Evolutionary conservation across 495 filamentous ascomycete species (phyloP), one percentile per base, ranked within the genome.

Genomic region (Penicillium verhagenii): DNA sequence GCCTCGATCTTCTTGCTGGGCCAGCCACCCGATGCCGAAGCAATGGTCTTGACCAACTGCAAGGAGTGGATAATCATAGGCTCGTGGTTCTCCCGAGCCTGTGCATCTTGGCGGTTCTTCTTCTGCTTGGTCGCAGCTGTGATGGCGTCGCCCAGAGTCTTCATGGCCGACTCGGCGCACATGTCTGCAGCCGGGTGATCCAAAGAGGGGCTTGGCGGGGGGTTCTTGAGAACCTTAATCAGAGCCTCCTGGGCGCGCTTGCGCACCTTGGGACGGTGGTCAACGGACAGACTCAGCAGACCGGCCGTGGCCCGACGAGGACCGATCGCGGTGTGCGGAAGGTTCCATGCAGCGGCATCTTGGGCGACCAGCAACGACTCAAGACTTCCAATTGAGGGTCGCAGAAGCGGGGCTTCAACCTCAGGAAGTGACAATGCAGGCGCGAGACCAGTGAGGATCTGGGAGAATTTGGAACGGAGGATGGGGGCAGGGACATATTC

Each of bases 171-270:
- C 70, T 95, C 90, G 16, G 93, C 95, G 72, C 94, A 97, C 87
- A 97, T 92, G 66, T 96, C 91, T 7, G 92, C 86, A 6, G 89
- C 93, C 0, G 94, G 93, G 66, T 98, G 94, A 60, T 97, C 93
- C 38, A 96, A 65, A 10, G 89, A 90, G 2, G 94, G 95, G 64
- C 87, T 96, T 14, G 93, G 91, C 0, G 94, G 94, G 19, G 90
- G 86, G 45, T 79, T 83, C 68, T 87, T 84, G 39, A 98, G 81
- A 11, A 97, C 84, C 56, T 89, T 89, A 31, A 83, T 82, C 58
- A 98, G 65, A 19, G 92, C 91, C 56, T 97, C 94, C 69, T 96
- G 91, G 18, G 93, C 92, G 63, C 93, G 78, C 82, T 95, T 97
- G 54, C 94, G 83, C 25, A 98, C 92, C 72, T 97, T 98, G 13